phyloP scores from a whole-genome alignment of 805 yeast genomes.

The Tetrapisispora iriomotensis region DNA sequence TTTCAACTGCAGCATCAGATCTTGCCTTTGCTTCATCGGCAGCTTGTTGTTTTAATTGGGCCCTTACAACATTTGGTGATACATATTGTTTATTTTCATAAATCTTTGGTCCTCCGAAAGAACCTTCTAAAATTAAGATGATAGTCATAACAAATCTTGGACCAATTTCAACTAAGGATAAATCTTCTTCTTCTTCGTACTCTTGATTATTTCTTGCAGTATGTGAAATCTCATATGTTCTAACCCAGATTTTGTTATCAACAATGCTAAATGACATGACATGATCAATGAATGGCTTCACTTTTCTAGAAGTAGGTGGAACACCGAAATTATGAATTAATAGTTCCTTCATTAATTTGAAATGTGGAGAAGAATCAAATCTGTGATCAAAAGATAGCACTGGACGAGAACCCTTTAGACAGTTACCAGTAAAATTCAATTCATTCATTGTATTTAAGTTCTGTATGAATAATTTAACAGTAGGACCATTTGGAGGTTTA shows the following conservation, averaged over 20 bases:
- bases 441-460: constrained; percentile 95
- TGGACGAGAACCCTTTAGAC: constrained; percentile 92
- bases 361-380: constrained; percentile 63
- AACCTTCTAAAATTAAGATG: constrained; percentile 87
- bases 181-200: constrained; percentile 45
- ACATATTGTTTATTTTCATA: constrained; percentile 95
- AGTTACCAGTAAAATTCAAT: constrained; percentile 91
- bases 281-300: constrained; percentile 92
- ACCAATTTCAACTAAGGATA: constrained; percentile 86
- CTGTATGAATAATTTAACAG: constrained; percentile 85
- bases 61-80: constrained; percentile 89
- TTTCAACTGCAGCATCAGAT: constrained; percentile 66
- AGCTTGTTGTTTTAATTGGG: constrained; percentile 70
- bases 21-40: constrained; percentile 73
- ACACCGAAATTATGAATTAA: constrained; percentile 82
- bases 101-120: constrained; percentile 95
- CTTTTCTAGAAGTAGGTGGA: constrained; percentile 84
- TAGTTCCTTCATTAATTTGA: constrained; percentile 71
- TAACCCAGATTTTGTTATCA: constrained; percentile 89
- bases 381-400: constrained; percentile 75
- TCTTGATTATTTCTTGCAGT: constrained; percentile 46
- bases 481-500: constrained; percentile 97
- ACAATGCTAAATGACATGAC: constrained; percentile 88
- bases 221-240: constrained; percentile 82
- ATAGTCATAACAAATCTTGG: constrained; percentile 92